phyloP scores from a whole-genome alignment of 2,329 filamentous ascomycete species.

The Graphilbum sp. region DNA sequence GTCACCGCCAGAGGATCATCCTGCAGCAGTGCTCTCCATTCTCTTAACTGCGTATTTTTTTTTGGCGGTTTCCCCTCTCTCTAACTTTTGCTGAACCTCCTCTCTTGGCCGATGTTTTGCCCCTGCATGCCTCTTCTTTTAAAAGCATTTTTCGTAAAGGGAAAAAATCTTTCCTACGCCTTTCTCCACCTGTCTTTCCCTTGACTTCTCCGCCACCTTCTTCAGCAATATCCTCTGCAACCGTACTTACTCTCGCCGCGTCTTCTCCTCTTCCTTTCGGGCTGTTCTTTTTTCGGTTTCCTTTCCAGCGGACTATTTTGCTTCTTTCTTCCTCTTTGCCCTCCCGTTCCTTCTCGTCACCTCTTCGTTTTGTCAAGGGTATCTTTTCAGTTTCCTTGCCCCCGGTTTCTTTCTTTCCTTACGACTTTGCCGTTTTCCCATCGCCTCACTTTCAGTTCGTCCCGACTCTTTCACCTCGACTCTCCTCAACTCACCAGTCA shows the following conservation, averaged over 20 bases:
- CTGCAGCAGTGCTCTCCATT: neutral
- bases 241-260: neutral
- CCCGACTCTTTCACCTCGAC: too few species aligned
- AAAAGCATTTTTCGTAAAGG: neutral
- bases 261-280: slow-evolving; percentile 7
- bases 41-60: neutral
- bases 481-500: too few species aligned
- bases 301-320: slow-evolving; percentile 12
- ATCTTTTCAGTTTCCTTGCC: neutral
- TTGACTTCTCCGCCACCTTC: slow-evolving; percentile 2
- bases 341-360: slow-evolving; percentile 22
- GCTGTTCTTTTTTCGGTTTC: slow-evolving; percentile 7
- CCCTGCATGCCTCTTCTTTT: slow-evolving; percentile 1
- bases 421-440: slow-evolving; percentile 1
- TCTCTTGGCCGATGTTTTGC: neutral
- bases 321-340: slow-evolving; percentile 16
- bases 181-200: neutral
- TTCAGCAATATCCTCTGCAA: slow-evolving; percentile 4
- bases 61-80: neutral
- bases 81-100: neutral
- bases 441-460: neutral
- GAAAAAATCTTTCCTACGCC: neutral
- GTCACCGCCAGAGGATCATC: neutral
- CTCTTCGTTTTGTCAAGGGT: slow-evolving; percentile 20
- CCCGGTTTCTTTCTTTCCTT: slow-evolving; percentile 6